Evolutionary conservation across 1,284 basidiomycete species (phyloP), one percentile per base, ranked within the genome.

Genomic region (Inonotus hispidus): DNA sequence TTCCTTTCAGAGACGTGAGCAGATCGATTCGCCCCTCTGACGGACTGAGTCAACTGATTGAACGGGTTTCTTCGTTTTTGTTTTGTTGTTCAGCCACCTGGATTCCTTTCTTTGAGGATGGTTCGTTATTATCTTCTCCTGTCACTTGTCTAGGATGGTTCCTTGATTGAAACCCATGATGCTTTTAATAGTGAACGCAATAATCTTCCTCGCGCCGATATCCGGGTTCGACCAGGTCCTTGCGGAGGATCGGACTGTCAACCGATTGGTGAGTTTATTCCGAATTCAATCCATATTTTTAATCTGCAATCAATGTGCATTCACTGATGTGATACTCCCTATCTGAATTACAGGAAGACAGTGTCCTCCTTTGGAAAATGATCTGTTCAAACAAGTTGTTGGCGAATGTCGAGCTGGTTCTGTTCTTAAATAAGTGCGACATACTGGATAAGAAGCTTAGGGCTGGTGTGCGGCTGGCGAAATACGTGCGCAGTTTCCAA

Each of bases 121-220:
- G 62, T 63, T 32, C 23, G 59, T 60, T 39, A 46, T 23, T 3
- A 43, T 3, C 8, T 45, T 11, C 49, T 32, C 21, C n/a, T 45
- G 21, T 39, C 19, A 60, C 41, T 16, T 23, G 16, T 23, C 55
- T 56, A 21, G 43, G 21, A 13, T 11, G n/a, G 8, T 4, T 8
- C 32, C 32, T 8, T 32, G 32, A 32, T 32, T 8, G 8, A 32
- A 25, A 25, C 47, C 41, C 5, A 50, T 32, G 32, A 32, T 8
- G 32, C 8, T 8, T 8, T 45, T 21, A 27, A 43, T 41, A 65
- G 64, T 67, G 25, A 64, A 87, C 64, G 87, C 88, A 2, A 91
- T 91, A 67, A 89, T 91, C 64, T 91, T 91, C 72, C 82, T 91
- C 14, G 89, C 87, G 19, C 89, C 88, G 14, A 90, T 91, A 73